Base-by-base conservation (phyloP, 2,329 filamentous ascomycete genomes). In the Cadophora sp. region DNA sequence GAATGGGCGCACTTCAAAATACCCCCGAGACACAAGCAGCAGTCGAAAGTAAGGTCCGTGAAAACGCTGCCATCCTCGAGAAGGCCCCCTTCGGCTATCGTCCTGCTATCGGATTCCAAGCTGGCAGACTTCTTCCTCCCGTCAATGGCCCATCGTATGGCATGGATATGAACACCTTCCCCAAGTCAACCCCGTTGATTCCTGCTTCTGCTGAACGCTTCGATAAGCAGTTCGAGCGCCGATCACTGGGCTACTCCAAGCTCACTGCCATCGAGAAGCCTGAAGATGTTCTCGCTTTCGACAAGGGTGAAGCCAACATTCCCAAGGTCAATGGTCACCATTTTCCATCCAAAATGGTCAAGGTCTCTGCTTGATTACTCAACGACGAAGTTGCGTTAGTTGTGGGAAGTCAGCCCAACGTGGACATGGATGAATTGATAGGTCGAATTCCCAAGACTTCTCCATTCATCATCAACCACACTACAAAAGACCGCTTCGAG, bases 11-110 rank as follows among this genome's bases (percentile, higher is more conserved):
- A 56, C 51, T 62, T n/a, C 65, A 62, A 24, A 45, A 48, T 11
- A 64, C 55, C 11, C 24, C 41, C 22, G 53, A 59, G 9, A 63
- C 56, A 24, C 68, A 70, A 60, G 16, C 56, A 41, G 39, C 60
- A 20, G 66, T 63, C 7, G 68, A 66, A 60, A 53, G 63, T 4
- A 70, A 70, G 18, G 64, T 70, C 20, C 68, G 66, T 33, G 36
- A 65, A 18, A 64, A 64, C 33, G 66, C 68, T 45, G 53, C 53
- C 6, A 22, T 56, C 9, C 55, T 70, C 24, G 43, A 66, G 30
- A 50, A 48, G 11, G 64, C 47, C n/a, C 60, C 60, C 14, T 66
- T 43, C 43, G 68, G 66, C 7, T 68, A 62, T 36, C 66, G 66
- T 43, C 59, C 68, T 16, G 51, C 60, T 4, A 61, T 70, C 24